Base-by-base conservation (phyloP, 2,329 filamentous ascomycete species). In the Aureobasidium sp. region DNA sequence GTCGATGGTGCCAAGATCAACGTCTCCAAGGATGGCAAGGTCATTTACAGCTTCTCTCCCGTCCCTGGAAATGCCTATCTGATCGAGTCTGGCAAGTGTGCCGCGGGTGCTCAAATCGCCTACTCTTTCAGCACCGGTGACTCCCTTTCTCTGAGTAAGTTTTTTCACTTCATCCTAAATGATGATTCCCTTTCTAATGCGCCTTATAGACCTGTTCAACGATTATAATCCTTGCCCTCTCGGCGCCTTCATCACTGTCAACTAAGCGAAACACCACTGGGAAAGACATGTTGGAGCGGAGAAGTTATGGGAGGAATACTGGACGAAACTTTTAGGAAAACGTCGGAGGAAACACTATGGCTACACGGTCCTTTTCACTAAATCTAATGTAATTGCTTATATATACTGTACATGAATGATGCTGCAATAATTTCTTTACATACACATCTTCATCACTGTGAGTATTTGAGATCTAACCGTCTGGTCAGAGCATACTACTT, bases 221-320 rank as follows among this genome's bases (percentile, higher is more conserved):
- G 51, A 54, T 34, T 54, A 34, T n/a, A 54, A 54, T 35, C 22
- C 51, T 10, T 54, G 51, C 12, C 24, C 51, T 54, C 12, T 54
- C 4, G 51, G 51, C 19, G 29, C 35, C 4, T 54, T 47, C 14
- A 19, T 54, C 41, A 40, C 40, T 11, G 41, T 54, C 17, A 21
- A 41, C 21, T 54, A 40, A 45, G n/a, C 4, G 12, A 2, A 6
- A 3, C 17, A 14, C 3, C 1, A 1, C 16, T 4, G n/a, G n/a
- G 12, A 22, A 8, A 30, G 16, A 39, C 30, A 12, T 4, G 21
- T 22, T 32, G 41, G 25, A 21, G 16, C 10, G 27, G 16, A 38
- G n/a, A 5, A 5, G 29, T 32, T 24, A 16, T 24, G 4, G 41
- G 10, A 22, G 29, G 41, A 34, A 34, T 17, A n/a, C n/a, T n/a